Evolutionary conservation across 2,329 filamentous ascomycete genomes (phyloP), one percentile per base, ranked within the genome.

Genomic region (Phialemonium atrogriseum): DNA sequence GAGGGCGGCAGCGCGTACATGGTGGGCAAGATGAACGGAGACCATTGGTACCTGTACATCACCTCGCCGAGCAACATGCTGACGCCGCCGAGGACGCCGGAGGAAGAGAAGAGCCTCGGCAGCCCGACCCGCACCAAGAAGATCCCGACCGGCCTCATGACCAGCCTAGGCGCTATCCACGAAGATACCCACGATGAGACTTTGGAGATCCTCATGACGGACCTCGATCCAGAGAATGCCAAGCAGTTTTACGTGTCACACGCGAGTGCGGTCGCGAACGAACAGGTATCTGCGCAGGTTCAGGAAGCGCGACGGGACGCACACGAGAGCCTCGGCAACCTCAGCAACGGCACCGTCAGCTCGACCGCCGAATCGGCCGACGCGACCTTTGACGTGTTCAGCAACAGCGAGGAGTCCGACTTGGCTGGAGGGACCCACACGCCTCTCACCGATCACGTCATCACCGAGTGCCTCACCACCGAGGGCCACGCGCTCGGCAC

Each of bases 1-100:
- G 70, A 83, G 39, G 81, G 84, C 35, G 91, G 91, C 34, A 96
- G 89, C 58, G 91, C 91, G 30, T 98, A 98, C 60, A 94, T 96
- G 88, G 93, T 98, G 44, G 91, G 91, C 51, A 96, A 95, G 65
- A 96, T 96, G 89, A 98, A 98, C 48, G 89, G 91, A 36, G 91
- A 98, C 58, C 91, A 98, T 50, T 98, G 91, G 91, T 96, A 96
- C 56, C 68, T 98, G 34, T 98, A 98, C 64, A 80, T 96, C 49
- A 96, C 91, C 10, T 85, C 85, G 31, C 89, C 91, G 12, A 80
- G 82, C 54, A 80, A 75, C 28, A 66, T 74, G 33, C 67, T 93
- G 43, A 94, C 88, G 1, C 87, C 88, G 5, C 88, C 89, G 35
- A 69, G 78, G 18, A 94, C 84, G 9, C 88, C 89, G 5, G 64